Evolutionary conservation across 192 early-diverging fungal genomes (phyloP), one percentile per base, ranked within the genome.

Genomic region (Coemansia sp.): DNA sequence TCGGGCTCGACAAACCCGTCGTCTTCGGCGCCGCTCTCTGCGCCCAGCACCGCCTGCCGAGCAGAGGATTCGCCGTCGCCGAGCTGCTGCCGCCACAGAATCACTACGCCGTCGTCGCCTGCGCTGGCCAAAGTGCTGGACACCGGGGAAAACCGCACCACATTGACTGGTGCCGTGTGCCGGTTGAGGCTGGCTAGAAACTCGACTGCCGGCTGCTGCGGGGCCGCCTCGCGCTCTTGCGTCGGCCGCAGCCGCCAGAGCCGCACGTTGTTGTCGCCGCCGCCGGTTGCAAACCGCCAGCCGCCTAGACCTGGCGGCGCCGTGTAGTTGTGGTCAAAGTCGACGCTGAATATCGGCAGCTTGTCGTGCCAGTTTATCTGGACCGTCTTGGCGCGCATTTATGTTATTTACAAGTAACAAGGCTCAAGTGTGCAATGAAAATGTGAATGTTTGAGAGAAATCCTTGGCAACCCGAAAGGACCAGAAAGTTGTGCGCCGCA

Each of bases 301-400:
- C 56, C 61, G 38, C 76, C 62, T 46, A 64, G 59, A 8, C 15
- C 10, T 29, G 42, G 21, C 39, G n/a, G n/a, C n/a, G n/a, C n/a
- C 34, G 32, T 42, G 36, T 60, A 56, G 68, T 46, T 56, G 75
- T 68, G 64, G 82, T 93, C 86, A 80, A 95, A 98, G 69, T 95
- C 90, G 15, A 86, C 85, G 47, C 91, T 92, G 75, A 94, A 93
- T 46, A 98, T 84, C 9, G 93, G 87, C 59, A 86, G 77, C 53
- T 84, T 86, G 56, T 90, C 95, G 63, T 98, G 95, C 95, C 95
- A 95, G 59, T 90, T 86, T 68, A 98, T 93, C 74, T 93, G 88
- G 11, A 92, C 72, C 21, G 83, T 84, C 51, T 85, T 76, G 71
- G 82, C 88, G 68, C 83, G 56, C 84, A 86, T 87, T 50, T 8